Base-by-base conservation (phyloP, 371 early-diverging fungal genomes). In the Mortierella sp. region DNA sequence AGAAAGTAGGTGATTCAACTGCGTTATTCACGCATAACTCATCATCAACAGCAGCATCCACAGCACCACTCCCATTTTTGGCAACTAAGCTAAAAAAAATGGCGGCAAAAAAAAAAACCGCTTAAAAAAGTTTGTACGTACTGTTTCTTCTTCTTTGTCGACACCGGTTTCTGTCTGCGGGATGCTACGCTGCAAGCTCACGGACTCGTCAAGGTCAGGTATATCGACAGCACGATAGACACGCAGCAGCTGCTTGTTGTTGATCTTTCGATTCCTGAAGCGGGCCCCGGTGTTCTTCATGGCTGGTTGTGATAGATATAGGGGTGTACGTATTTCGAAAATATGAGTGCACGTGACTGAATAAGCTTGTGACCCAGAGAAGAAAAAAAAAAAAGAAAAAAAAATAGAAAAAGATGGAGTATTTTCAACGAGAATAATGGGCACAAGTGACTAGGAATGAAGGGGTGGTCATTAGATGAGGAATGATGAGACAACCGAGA, bases 211-310 rank as follows among this genome's bases (percentile, higher is more conserved):
- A 46, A 95, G 84, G 80, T 96, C 96, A n/a, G 89, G 90, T 24
- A 94, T 87, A 61, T 98, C 95, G 21, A 86, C 80, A 52, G 89
- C 91, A 51, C 91, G 90, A 72, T 84, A 90, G 54, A 98, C 89
- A 44, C 89, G 90, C 54, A 98, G 86, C 41, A 89, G 81, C 80
- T 92, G 90, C 79, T 93, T 93, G 61, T 86, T 83, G 79, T 96
- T 95, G 70, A 98, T 88, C 84, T 96, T 96, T 69, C 97, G 89
- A 64, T 90, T 90, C 70, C 98, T 86, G 83, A 97, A 93, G 79
- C 93, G 87, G 59, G 89, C 84, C 55, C 84, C 87, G 73, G 84
- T 84, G 64, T 73, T 73, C 75, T 75, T 75, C 76, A 71, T 71
- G 57, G 52, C 34, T 17, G 21, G 53, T n/a, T 19, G 37, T 17